Evolutionary conservation across 2,329 filamentous ascomycete genomes (phyloP).

Genomic region (Chaetomium sp.): DNA sequence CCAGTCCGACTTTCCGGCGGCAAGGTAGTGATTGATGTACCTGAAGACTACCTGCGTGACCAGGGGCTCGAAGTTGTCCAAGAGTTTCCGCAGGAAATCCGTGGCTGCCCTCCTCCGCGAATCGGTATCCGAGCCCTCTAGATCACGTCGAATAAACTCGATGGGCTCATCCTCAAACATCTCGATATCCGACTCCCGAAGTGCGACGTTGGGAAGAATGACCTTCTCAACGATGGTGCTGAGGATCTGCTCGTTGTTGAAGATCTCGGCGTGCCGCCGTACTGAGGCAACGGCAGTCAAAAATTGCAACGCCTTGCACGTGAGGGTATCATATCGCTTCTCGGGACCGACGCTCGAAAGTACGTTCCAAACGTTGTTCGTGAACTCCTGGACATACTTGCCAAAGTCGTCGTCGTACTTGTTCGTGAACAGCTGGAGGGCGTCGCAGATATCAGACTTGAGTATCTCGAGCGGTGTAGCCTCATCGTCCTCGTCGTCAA

Average conservation of each 20-base stretch:
- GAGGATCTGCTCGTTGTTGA: constrained; percentile 75
- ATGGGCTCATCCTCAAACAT: constrained; percentile 98
- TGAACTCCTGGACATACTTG: constrained; percentile 71
- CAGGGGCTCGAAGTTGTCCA: constrained; percentile 77
- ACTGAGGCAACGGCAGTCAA: constrained; percentile 81
- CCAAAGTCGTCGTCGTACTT: constrained; percentile 96
- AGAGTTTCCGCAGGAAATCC: constrained; percentile 83
- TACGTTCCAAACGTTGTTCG: constrained; percentile 84
- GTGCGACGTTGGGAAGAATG: constrained; percentile 82
- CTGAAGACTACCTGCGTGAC: constrained; percentile 82
- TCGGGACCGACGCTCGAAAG: constrained; percentile 79
- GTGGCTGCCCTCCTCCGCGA: constrained; percentile 87
- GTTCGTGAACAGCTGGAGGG: constrained; percentile 79
- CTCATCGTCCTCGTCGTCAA: constrained; percentile 88
- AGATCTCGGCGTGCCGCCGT: constrained; percentile 69
- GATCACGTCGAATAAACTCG: constrained; percentile 89
- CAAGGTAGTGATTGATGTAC: constrained; percentile 82
- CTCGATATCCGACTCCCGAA: constrained; percentile 90
- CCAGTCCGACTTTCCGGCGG: constrained; percentile 79
- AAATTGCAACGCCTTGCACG: constrained; percentile 92
- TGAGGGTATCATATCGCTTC: constrained; percentile 88
- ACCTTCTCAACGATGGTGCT: constrained; percentile 92
- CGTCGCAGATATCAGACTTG: constrained; percentile 90
- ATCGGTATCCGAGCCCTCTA: constrained; percentile 94
- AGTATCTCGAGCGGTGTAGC: constrained; percentile 77